Evolutionary conservation across 2,329 filamentous ascomycete species (phyloP).

Genomic region (Neophaeococcomyces aloes): DNA sequence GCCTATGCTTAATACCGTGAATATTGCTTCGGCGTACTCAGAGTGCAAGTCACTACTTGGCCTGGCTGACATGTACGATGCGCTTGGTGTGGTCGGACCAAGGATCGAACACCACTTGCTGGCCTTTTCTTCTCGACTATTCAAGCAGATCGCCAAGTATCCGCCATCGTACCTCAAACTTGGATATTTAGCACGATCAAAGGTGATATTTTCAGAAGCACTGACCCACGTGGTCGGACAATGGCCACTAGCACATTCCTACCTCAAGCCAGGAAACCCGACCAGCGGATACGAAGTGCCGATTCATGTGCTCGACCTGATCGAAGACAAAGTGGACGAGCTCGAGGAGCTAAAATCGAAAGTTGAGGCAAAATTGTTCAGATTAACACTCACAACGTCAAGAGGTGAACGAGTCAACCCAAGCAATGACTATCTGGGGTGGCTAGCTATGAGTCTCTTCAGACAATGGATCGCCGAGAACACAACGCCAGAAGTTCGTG

Average conservation of each 20-base stretch:
- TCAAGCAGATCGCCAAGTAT: conserved; percentile 95
- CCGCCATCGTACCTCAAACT: conserved; percentile 85
- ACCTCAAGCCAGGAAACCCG: conserved; percentile 49
- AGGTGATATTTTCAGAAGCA: conserved; percentile 75
- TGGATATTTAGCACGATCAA: conserved; percentile 72
- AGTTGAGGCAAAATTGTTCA: conserved; percentile 71
- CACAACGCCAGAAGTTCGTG: conserved; percentile 59
- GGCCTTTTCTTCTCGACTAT: conserved; percentile 79
- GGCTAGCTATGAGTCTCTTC: conserved; percentile 79
- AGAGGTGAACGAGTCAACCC: conserved; percentile 76
- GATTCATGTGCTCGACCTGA: conserved; percentile 68
- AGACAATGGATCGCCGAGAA: conserved; percentile 89
- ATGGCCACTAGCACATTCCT: conserved; percentile 73
- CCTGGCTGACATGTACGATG: conserved; percentile 91
- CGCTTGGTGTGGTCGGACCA: conserved; percentile 73
- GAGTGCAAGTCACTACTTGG: conserved; percentile 85
- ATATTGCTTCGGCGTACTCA: conserved; percentile 84
- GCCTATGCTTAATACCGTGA: conserved; percentile 68
- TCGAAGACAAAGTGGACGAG: conserved; percentile 91
- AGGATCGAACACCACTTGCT: conserved; percentile 88
- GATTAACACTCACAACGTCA: conserved; percentile 65
- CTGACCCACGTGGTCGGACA: conserved; percentile 89
- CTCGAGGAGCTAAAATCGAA: conserved; percentile 71
- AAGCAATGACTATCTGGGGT: conserved; percentile 70
- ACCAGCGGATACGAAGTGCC: conserved; percentile 48